These are phyloP conservation scores for Curvularia verruculosa DNA, from an alignment of 2,329 filamentous ascomycete genomes.

Conservation along the genomic window DNA sequence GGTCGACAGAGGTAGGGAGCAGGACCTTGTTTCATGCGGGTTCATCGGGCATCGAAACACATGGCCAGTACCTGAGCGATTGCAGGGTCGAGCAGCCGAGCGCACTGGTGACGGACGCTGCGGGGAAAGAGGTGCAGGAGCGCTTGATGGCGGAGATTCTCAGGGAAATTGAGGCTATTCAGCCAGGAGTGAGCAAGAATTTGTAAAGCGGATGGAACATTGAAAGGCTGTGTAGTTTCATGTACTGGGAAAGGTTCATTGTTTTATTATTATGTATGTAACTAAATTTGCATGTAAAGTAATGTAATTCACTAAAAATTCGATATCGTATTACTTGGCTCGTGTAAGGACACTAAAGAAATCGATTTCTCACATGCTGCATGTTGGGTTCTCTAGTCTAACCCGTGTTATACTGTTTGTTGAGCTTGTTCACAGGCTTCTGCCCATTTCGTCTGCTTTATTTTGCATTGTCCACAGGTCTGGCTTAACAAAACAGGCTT, in stretches of 20 bases:
- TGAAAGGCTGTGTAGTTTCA: no score
- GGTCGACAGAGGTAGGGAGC: slow-evolving; percentile 49
- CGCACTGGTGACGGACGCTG: slow-evolving; percentile 40
- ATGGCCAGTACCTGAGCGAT: slow-evolving; percentile 48
- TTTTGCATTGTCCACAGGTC: background rate
- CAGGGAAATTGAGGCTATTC: slow-evolving; percentile 43
- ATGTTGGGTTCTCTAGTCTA: background rate
- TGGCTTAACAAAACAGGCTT: background rate
- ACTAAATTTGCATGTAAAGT: background rate
- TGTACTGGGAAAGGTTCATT: background rate
- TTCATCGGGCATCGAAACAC: slow-evolving; percentile 19
- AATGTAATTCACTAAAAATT: no score
- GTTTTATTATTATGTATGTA: background rate
- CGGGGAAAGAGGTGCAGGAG: slow-evolving; percentile 39
- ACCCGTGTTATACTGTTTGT: no score
- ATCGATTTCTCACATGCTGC: background rate
- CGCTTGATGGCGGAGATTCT: slow-evolving; percentile 46
- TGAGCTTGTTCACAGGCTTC: no score
- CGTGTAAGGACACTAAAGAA: background rate
- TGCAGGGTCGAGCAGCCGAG: slow-evolving; percentile 29
- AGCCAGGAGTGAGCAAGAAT: slow-evolving; percentile 21
- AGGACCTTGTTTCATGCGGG: slow-evolving; percentile 48
- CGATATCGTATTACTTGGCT: no score
- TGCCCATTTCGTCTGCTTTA: background rate
- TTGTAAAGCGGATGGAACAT: background rate